Base-by-base conservation (phyloP, 1,284 basidiomycete genomes). In the Grifola frondosa region DNA sequence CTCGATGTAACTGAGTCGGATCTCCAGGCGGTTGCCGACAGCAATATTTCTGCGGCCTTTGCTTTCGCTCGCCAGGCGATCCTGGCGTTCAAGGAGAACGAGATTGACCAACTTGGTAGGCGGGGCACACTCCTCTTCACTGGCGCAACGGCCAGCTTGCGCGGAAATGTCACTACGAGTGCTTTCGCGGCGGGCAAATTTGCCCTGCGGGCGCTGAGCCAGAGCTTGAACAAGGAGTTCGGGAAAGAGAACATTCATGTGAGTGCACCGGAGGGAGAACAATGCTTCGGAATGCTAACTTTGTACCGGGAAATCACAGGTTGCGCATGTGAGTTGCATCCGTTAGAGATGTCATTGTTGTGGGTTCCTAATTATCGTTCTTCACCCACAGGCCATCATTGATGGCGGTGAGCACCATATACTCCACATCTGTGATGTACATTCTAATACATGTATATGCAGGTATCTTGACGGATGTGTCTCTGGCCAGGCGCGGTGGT, bases 211-310 rank as follows among this genome's bases (percentile, higher is more conserved):
- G 81, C 81, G 0, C 64, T 91, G 35, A 78, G 79, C 10, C 87
- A 91, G 69, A 87, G 84, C 46, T 64, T 91, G 59, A 79, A 78
- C 22, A 88, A 90, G 62, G 88, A 91, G 58, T 91, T 89, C 57
- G 82, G 82, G 13, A 81, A 81, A 58, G 67, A 89, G 48, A 87
- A 88, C 53, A 88, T 91, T 41, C 86, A 91, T 64, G 85, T 83
- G 12, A 38, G 72, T 63, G 3, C 3, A 2, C 0, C 16, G n/a
- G 12, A 13, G 12, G 15, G 10, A 4, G 10, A 5, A 4, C 11
- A 16, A 36, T 38, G 21, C n/a, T n/a, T n/a, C n/a, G 22, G 21
- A 19, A 23, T 7, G 6, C 8, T 29, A 15, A n/a, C 30, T 12
- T 17, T 1, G 4, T 13, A 4, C 13, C 13, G 9, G 17, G 32